Evolutionary conservation across 306 rosid genomes (phyloP).

Genomic region (Abrus precatorius): DNA sequence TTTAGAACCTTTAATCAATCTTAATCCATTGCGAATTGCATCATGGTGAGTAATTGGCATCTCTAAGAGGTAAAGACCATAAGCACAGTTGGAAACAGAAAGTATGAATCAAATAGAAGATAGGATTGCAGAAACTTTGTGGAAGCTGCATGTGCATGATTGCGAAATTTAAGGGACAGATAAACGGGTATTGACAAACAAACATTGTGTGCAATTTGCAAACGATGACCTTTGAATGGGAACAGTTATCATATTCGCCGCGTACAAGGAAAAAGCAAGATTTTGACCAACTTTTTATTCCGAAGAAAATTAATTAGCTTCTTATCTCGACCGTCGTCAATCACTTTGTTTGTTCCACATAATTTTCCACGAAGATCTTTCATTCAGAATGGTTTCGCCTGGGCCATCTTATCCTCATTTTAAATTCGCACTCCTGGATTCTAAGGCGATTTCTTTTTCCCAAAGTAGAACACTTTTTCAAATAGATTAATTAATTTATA

Average conservation of each 20-base stretch:
- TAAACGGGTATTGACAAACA: not conserved
- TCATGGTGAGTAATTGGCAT: not conserved
- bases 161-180: not conserved
- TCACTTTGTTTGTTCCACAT: not conserved
- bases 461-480: too few relatives aligned
- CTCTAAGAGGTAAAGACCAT: not conserved
- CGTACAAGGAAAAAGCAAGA: not conserved
- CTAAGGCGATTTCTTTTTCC: too few relatives aligned
- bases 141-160: not conserved
- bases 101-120: not conserved
- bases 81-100: not conserved
- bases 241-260: not conserved
- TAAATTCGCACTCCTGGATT: too few relatives aligned
- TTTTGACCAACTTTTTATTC: not conserved
- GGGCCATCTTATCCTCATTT: too few relatives aligned
- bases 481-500: too few relatives aligned
- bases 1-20: not conserved
- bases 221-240: not conserved
- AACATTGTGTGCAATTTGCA: not conserved
- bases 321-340: not conserved
- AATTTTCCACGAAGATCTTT: not conserved
- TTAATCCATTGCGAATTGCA: not conserved
- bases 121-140: conserved; percentile 2
- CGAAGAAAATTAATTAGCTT: not conserved
- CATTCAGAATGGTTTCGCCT: not conserved